phyloP scores from a whole-genome alignment of 2,329 filamentous ascomycete genomes.

The Aspergillus eucalypticola region DNA sequence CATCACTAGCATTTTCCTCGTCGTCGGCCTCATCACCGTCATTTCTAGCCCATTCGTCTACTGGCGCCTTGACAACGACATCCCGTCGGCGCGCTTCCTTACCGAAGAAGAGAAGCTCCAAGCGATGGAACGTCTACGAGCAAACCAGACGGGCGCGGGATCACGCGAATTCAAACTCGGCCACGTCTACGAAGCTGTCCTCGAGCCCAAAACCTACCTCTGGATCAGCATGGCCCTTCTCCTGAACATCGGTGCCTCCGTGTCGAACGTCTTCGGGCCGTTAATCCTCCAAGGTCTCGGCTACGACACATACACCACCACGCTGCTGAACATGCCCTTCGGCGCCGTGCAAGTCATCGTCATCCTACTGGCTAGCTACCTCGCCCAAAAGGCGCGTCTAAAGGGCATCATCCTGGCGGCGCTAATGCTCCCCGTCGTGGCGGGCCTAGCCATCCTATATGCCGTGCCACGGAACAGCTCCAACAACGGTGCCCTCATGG shows the following conservation, averaged over 20 bases:
- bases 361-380: slow-evolving; percentile 60
- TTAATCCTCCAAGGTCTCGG: slow-evolving; percentile 63
- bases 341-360: slow-evolving; percentile 62
- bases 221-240: slow-evolving; percentile 63
- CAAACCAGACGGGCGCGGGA: slow-evolving; percentile 52
- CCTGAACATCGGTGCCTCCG: slow-evolving; percentile 64
- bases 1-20: slow-evolving; percentile 56
- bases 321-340: slow-evolving; percentile 67
- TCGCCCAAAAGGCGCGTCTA: slow-evolving; percentile 57
- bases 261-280: slow-evolving; percentile 66
- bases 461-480: slow-evolving; percentile 48
- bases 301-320: slow-evolving; percentile 59
- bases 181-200: slow-evolving; percentile 45
- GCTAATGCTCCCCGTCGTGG: slow-evolving; percentile 62
- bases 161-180: slow-evolving; percentile 48
- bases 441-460: slow-evolving; percentile 59
- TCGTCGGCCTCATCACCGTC: slow-evolving; percentile 63
- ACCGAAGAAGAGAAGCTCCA: slow-evolving; percentile 48
- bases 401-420: slow-evolving; percentile 59
- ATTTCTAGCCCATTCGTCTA: slow-evolving; percentile 60
- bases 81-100: slow-evolving; percentile 54
- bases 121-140: slow-evolving; percentile 52
- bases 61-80: slow-evolving; percentile 60
- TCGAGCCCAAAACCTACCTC: slow-evolving; percentile 56
- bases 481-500: slow-evolving; percentile 54